These are phyloP conservation scores for Cercospora sojina DNA, from an alignment of 2,329 filamentous ascomycete species.

Conservation along the genomic window DNA sequence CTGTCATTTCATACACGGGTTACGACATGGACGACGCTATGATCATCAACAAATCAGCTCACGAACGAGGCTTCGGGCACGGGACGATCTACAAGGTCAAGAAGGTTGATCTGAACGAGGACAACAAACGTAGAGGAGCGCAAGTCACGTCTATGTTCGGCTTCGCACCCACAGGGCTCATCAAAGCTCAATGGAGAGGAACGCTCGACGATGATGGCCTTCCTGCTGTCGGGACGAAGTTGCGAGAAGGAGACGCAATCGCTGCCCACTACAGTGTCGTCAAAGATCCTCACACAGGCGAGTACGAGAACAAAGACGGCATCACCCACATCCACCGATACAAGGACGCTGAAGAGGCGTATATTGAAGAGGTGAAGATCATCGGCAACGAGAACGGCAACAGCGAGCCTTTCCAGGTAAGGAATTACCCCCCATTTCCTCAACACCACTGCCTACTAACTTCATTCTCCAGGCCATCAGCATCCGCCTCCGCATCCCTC, in stretches of 20 bases:
- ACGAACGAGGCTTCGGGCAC: conserved; percentile 92
- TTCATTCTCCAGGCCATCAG: conserved; percentile 74
- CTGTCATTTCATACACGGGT: conserved; percentile 96
- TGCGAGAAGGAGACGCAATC: conserved; percentile 79
- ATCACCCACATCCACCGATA: conserved; percentile 88
- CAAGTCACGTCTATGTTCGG: conserved; percentile 82
- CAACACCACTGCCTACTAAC: neutral
- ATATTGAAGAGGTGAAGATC: conserved; percentile 87
- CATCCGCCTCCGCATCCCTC: conserved; percentile 88
- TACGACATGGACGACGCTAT: conserved; percentile 99
- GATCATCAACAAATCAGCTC: conserved; percentile 97
- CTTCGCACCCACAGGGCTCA: conserved; percentile 74
- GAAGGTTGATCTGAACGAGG: conserved; percentile 81
- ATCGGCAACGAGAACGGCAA: conserved; percentile 84
- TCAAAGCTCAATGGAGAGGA: conserved; percentile 68
- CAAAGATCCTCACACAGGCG: conserved; percentile 67
- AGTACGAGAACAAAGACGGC: conserved; percentile 81
- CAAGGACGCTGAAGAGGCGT: conserved; percentile 85
- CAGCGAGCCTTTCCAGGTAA: conserved; percentile 56
- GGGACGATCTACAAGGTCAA: conserved; percentile 98
- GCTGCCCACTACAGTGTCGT: conserved; percentile 88
- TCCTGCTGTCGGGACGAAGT: conserved; percentile 72
- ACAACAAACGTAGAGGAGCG: conserved; percentile 56
- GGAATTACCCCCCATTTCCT: neutral
- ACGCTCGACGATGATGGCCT: conserved; percentile 85